phyloP scores from a whole-genome alignment of 2,329 filamentous ascomycete genomes.

The Plenodomus lindquistii region DNA sequence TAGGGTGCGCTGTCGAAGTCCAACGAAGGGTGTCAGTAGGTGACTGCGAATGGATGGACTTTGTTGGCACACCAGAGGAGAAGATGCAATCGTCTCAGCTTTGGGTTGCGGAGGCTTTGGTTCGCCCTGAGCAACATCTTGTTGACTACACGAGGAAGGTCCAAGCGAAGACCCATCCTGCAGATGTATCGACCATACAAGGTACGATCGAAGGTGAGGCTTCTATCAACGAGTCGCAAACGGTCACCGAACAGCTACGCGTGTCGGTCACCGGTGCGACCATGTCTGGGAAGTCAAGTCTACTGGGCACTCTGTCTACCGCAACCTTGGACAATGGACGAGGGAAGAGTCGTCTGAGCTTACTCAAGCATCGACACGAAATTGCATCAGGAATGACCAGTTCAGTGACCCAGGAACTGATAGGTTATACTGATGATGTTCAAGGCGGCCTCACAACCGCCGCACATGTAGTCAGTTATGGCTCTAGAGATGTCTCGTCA shows the following conservation, averaged over 20 bases:
- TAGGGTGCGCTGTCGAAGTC: constrained; percentile 84
- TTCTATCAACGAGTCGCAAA: constrained; percentile 6
- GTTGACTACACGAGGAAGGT: constrained; percentile 19
- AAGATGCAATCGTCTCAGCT: constrained; percentile 55
- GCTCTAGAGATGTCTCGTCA: constrained; percentile 81
- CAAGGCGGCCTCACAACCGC: constrained; percentile 14
- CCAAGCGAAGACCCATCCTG: constrained; percentile 7
- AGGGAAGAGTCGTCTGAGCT: constrained; percentile 83
- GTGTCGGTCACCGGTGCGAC: constrained; percentile 88
- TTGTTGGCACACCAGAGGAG: constrained; percentile 36
- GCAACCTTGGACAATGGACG: constrained; percentile 89
- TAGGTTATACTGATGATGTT: constrained; percentile 68
- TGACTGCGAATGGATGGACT: constrained; percentile 74
- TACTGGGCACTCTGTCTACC: constrained; percentile 85
- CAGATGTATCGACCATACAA: neutral
- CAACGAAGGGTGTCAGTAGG: constrained; percentile 83
- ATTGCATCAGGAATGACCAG: constrained; percentile 90
- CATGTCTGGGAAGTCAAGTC: constrained; percentile 87
- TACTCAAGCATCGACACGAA: constrained; percentile 92
- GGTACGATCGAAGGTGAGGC: neutral
- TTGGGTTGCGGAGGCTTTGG: constrained; percentile 86
- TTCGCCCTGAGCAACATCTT: constrained; percentile 63
- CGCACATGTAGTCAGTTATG: constrained; percentile 74
- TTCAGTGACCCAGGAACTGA: constrained; percentile 89
- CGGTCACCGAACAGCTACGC: constrained; percentile 67